These are phyloP conservation scores for Colletotrichum tabaci DNA, from an alignment of 2,329 filamentous ascomycete genomes.

Conservation along the genomic window DNA sequence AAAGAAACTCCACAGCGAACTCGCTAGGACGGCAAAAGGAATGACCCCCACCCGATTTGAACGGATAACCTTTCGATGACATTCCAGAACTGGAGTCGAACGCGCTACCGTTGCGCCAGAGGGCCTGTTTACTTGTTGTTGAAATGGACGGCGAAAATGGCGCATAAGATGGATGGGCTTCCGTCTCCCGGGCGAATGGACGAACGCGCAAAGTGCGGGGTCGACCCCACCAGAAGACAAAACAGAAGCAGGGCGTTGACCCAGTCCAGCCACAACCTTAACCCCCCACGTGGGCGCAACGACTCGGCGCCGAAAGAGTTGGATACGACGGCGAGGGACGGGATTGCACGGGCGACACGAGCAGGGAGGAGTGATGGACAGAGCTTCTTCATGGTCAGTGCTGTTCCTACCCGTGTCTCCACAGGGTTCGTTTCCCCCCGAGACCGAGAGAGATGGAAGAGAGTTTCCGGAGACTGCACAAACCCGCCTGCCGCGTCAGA, in stretches of 20 bases:
- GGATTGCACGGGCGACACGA: no score
- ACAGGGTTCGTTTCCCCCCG: neutral
- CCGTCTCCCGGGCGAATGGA: rapidly evolving
- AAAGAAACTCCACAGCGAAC: neutral
- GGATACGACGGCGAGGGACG: neutral
- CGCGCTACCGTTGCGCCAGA: conserved; percentile 42
- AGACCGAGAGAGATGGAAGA: no score
- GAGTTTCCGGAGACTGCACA: neutral
- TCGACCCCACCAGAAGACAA: neutral
- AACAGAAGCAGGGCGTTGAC: neutral
- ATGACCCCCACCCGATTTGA: conserved; percentile 41
- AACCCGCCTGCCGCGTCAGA: no score
- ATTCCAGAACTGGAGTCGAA: conserved; percentile 31
- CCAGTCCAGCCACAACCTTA: conserved; percentile 23
- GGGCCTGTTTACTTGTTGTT: neutral
- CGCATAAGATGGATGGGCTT: rapidly evolving
- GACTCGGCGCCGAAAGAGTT: conserved; percentile 20
- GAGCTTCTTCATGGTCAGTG: no score
- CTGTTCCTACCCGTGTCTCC: neutral
- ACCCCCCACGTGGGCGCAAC: conserved; percentile 19
- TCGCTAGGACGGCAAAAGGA: neutral
- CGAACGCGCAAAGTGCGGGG: conserved; percentile 3
- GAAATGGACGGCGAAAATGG: rapidly evolving
- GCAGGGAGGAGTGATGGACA: neutral
- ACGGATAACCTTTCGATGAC: conserved; percentile 41